Evolutionary conservation across 2,329 filamentous ascomycete species (phyloP).

Genomic region (Purpureocillium takamizusanense): DNA sequence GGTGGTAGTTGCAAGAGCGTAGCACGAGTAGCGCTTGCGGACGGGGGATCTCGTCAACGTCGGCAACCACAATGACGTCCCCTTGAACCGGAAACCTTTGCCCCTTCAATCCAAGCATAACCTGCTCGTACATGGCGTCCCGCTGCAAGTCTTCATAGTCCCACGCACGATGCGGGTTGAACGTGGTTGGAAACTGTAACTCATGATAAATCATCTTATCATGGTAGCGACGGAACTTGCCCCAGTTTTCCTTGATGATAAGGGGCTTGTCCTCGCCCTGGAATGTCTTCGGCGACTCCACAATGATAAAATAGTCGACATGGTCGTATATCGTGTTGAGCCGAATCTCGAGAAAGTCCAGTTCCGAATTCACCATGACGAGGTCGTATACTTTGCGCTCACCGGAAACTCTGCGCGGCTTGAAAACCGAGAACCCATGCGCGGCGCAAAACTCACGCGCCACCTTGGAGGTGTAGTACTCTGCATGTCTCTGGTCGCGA

Average conservation of each 20-base stretch:
- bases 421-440: constrained; percentile 21
- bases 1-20: constrained; percentile 41
- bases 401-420: constrained; percentile 11
- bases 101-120: constrained; percentile 38
- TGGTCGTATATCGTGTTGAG: constrained; percentile 46
- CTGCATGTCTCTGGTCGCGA: neutral
- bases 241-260: constrained; percentile 41
- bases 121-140: constrained; percentile 49
- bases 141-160: constrained; percentile 43
- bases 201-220: constrained; percentile 53
- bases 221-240: constrained; percentile 40
- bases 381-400: constrained; percentile 38
- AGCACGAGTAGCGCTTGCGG: constrained; percentile 39
- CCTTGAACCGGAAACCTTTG: constrained; percentile 30
- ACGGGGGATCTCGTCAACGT: constrained; percentile 51
- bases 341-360: constrained; percentile 58
- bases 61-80: constrained; percentile 50
- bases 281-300: constrained; percentile 52
- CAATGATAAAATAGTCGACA: constrained; percentile 57
- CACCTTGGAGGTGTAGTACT: neutral
- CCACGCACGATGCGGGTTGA: constrained; percentile 31
- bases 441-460: constrained; percentile 17
- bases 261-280: constrained; percentile 47
- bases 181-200: constrained; percentile 33
- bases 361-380: constrained; percentile 52